Base-by-base conservation (phyloP, 2,329 filamentous ascomycete species). In the Cladosporium colombiae region DNA sequence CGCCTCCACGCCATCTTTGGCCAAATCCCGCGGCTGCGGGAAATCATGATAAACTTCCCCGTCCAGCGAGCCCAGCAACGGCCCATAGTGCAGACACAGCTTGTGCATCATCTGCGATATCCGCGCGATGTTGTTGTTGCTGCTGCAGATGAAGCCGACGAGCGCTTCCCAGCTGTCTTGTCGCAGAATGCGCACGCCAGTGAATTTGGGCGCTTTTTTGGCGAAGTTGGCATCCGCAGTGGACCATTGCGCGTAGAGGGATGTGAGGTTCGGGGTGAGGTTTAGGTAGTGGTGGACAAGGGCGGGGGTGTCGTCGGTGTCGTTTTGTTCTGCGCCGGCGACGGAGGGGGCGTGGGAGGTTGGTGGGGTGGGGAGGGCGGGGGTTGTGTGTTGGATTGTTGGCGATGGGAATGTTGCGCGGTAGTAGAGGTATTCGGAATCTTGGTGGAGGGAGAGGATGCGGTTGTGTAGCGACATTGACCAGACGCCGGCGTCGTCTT, bases 61-160 rank as follows among this genome's bases (percentile, higher is more conserved):
- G 31, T 87, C 89, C 62, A 97, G 77, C 50, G 88, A 83, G 1
- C 87, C 91, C 63, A 98, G 86, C 4, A 91, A 81, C 0, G 88
- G 86, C 0, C 95, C 95, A 73, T 97, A 99, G 74, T 96, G 86
- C 31, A 86, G 78, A 76, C 96, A 99, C 14, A 99, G 82, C 73
- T 97, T 98, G 71, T 96, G 89, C 25, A 94, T 93, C 95, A 99
- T 99, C 78, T 96, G 91, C 5, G 91, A 94, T 76, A 99, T 99
- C 46, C 95, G 88, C 2, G 89, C 86, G 67, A 99, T 99, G 76
- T 99, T 97, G 80, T 99, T 99, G 80, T 99, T 99, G 79, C 93
- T 97, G 79, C 93, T 97, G 83, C 95, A 99, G 69, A 99, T 99
- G 78, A 99, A 99, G 65, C 91, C 89, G 27, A 99, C 83, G 25